A percentile compares a stretch with the other conserved stretches of the same genome.
Evolutionary conservation across 768 basidiomycete genomes (phyloP).

Genomic region (Austroboletus eburneus): DNA sequence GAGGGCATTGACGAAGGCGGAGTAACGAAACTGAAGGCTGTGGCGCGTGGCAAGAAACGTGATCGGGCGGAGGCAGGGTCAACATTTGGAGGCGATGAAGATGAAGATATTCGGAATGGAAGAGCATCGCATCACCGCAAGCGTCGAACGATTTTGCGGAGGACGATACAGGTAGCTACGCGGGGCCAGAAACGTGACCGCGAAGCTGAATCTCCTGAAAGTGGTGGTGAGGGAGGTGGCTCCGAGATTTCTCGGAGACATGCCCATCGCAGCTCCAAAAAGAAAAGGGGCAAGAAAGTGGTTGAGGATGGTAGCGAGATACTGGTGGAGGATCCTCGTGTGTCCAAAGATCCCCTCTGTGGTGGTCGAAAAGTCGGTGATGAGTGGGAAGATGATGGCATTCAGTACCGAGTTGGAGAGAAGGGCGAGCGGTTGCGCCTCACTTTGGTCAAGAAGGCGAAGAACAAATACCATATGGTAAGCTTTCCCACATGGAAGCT

Average conservation of each 20-base stretch:
- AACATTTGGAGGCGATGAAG: conserved; percentile 59
- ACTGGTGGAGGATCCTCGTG: conserved; percentile 45
- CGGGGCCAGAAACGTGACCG: conserved; percentile 70
- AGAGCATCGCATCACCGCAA: conserved; percentile 48
- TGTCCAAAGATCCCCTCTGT: conserved; percentile 49
- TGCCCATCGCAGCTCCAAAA: conserved; percentile 31
- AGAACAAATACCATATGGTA: conserved; percentile 72
- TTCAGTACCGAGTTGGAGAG: conserved; percentile 65
- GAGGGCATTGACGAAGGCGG: conserved; percentile 42
- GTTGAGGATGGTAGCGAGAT: conserved; percentile 42
- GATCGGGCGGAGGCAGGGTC: conserved; percentile 72
- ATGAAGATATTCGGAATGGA: conserved; percentile 37
- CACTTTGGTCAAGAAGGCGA: conserved; percentile 65
- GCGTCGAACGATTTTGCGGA: conserved; percentile 51
- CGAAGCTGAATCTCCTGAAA: conserved; percentile 44
- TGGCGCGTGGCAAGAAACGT: conserved; percentile 62
- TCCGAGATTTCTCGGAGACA: conserved; percentile 10
- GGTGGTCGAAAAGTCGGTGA: conserved; percentile 63
- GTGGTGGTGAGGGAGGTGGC: conserved; percentile 18
- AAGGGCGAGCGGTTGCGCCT: conserved; percentile 69
- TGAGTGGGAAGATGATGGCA: conserved; percentile 70
- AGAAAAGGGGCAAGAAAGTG: conserved; percentile 52
- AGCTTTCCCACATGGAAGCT: conserved; percentile 18
- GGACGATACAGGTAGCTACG: conserved; percentile 43
- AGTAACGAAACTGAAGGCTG: conserved; percentile 34